Base-by-base conservation (phyloP, 768 basidiomycete genomes). In the Dendrothele bispora region DNA sequence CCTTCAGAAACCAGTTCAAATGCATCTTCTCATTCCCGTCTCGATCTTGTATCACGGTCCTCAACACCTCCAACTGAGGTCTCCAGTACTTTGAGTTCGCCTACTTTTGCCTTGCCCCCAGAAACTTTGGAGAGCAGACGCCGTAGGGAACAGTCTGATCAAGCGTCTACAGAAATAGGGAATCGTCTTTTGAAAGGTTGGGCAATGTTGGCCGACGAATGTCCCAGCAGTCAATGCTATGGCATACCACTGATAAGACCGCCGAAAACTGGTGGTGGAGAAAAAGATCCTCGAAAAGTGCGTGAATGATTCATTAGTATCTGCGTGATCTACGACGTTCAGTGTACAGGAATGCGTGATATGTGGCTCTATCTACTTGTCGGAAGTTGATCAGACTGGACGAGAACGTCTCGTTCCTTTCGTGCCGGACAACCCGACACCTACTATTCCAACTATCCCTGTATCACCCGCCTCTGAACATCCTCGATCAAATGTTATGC, bases 171-270 rank as follows among this genome's bases (percentile, higher is more conserved):
- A 42, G 86, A 87, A 58, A 88, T 94, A 25, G 92, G 88, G 36
- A 84, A 79, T 52, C 78, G 82, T 21, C 71, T 94, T 50, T 66
- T 94, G 38, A 83, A 81, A 55, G 57, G 91, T 88, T 32, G 94
- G 89, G 82, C 91, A 1, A 89, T 94, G 87, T 73, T 94, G n/a
- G 88, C 77, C 20, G 89, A 93, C 29, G 89, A 91, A 66, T 94
- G 92, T 59, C 80, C 82, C 0, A 86, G 80, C 55, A 54, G 61
- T 4, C 61, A 67, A 20, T 94, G 92, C 59, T 85, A 82, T 64
- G 90, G 90, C 11, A 72, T 92, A 5, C 92, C 91, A n/a, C 79
- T 94, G 12, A 85, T 93, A 50, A 73, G 90, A 41, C 86, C 86
- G 30, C 88, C 89, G 17, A 87, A 79, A 61, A 54, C 70, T 14